These are phyloP conservation scores for Yamadazyma dendronema DNA, from an alignment of 1,139 yeast species.

Conservation along the genomic window DNA sequence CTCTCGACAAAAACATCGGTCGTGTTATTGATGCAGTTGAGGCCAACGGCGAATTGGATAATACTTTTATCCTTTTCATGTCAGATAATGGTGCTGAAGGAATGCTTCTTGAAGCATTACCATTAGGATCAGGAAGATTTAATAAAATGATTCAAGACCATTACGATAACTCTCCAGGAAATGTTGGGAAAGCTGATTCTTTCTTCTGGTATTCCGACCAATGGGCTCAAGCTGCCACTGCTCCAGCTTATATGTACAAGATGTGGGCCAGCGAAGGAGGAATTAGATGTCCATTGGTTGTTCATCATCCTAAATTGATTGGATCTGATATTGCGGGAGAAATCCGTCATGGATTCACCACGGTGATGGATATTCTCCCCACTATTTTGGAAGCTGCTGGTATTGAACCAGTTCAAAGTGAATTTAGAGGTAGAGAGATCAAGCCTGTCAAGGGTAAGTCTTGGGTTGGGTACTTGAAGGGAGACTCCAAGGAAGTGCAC, in stretches of 20 bases:
- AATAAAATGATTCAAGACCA: conserved; percentile 20
- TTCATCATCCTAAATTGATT: conserved; percentile 37
- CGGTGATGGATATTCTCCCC: conserved; percentile 60
- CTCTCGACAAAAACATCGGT: conserved; percentile 49
- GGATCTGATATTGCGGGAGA: conserved; percentile 19
- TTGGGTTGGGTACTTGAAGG: conserved; percentile 32
- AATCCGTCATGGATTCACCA: conserved; percentile 39
- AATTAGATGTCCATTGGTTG: conserved; percentile 51
- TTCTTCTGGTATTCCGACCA: conserved; percentile 55
- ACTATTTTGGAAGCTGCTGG: conserved; percentile 50
- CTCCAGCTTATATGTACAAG: conserved; percentile 52
- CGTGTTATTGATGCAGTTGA: conserved; percentile 41
- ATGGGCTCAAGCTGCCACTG: conserved; percentile 68
- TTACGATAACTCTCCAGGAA: conserved; percentile 44
- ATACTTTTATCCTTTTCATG: conserved; percentile 55
- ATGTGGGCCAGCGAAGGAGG: conserved; percentile 58
- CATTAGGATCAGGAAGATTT: conserved; percentile 32
- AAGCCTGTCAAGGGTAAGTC: conserved; percentile 42
- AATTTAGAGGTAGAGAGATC: conserved; percentile 37
- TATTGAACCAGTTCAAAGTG: conserved; percentile 41
- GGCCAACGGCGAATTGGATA: conserved; percentile 41
- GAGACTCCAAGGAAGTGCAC: conserved; percentile 30
- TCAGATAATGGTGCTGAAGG: conserved; percentile 65
- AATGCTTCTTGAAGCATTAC: conserved; percentile 53
- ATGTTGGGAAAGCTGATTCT: conserved; percentile 48